Evolutionary conservation across 495 filamentous ascomycete species (phyloP).

Genomic region (Halenospora varia): DNA sequence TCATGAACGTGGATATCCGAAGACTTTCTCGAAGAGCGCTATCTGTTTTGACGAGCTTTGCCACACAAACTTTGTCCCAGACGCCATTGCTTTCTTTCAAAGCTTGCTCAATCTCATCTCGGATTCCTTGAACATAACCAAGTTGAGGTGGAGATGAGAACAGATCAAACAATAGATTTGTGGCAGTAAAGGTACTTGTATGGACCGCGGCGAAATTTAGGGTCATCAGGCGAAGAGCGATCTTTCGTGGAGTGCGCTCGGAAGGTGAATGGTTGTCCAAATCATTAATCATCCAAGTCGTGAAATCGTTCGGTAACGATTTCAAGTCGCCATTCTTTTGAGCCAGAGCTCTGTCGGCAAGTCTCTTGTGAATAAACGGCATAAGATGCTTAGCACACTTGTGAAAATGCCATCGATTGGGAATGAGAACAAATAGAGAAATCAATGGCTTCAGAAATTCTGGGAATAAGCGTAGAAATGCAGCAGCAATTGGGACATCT

Average conservation of each 20-base stretch:
- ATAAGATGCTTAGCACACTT: constrained; percentile 28
- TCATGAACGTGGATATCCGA: constrained; percentile 35
- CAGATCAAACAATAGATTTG: constrained; percentile 41
- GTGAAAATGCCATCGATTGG: constrained; percentile 30
- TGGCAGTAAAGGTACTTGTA: constrained; percentile 43
- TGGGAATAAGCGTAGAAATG: constrained; percentile 32
- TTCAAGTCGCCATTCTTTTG: background rate
- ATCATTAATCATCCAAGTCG: constrained; percentile 34
- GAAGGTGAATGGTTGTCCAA: constrained; percentile 21
- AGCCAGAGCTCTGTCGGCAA: constrained; percentile 1
- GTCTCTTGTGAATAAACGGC: constrained; percentile 20
- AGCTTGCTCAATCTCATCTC: constrained; percentile 48
- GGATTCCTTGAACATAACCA: constrained; percentile 41
- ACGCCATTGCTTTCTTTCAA: constrained; percentile 25
- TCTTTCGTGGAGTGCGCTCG: constrained; percentile 24
- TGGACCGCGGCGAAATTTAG: constrained; percentile 49
- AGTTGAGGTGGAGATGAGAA: constrained; percentile 36
- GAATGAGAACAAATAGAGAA: constrained; percentile 31
- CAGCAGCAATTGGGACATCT: constrained; percentile 29
- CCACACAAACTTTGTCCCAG: constrained; percentile 28
- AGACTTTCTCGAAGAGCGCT: constrained; percentile 50
- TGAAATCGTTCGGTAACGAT: constrained; percentile 30
- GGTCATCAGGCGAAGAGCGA: constrained; percentile 33
- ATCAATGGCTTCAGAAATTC: constrained; percentile 36
- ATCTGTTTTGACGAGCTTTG: constrained; percentile 45